phyloP scores from a whole-genome alignment of 805 yeast genomes.

The fission yeast (Schizosaccharomyces pombe) region DNA sequence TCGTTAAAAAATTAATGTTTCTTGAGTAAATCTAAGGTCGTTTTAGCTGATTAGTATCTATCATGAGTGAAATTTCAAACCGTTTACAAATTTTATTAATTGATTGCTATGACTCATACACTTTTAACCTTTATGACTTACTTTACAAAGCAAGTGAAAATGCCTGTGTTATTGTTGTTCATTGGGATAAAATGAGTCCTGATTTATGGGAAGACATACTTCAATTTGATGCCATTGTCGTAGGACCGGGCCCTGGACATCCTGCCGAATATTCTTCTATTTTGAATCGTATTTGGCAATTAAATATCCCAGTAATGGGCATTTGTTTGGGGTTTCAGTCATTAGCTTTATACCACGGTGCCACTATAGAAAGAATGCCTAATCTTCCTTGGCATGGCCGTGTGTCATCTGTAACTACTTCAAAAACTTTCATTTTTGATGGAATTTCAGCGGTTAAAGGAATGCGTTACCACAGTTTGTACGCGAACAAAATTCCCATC shows the following conservation, averaged over 20 bases:
- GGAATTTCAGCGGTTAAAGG: neutral
- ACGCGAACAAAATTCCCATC: neutral
- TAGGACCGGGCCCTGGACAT: slow-evolving; percentile 97
- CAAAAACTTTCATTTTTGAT: neutral
- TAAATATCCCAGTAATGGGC: slow-evolving; percentile 49
- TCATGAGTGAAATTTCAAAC: neutral
- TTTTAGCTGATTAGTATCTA: neutral
- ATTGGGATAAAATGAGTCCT: slow-evolving; percentile 31
- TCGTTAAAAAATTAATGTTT: neutral
- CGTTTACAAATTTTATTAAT: slow-evolving; percentile 30
- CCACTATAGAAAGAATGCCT: slow-evolving; percentile 26
- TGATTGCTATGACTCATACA: slow-evolving; percentile 90
- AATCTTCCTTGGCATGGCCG: slow-evolving; percentile 63
- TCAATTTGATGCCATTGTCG: slow-evolving; percentile 45
- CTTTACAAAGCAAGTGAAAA: slow-evolving; percentile 15
- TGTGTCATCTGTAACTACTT: slow-evolving; percentile 25
- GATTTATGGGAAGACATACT: slow-evolving; percentile 15
- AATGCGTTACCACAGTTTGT: slow-evolving; percentile 2
- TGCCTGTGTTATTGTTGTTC: slow-evolving; percentile 27
- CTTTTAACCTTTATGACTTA: slow-evolving; percentile 51
- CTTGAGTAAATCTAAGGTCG: neutral
- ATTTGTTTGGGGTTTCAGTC: slow-evolving; percentile 86
- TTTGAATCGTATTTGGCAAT: slow-evolving; percentile 31
- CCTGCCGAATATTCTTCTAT: slow-evolving; percentile 58
- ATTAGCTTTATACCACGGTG: slow-evolving; percentile 40